Evolutionary conservation across 1,284 basidiomycete species (phyloP).

Genomic region (Amylostereum areolatum): DNA sequence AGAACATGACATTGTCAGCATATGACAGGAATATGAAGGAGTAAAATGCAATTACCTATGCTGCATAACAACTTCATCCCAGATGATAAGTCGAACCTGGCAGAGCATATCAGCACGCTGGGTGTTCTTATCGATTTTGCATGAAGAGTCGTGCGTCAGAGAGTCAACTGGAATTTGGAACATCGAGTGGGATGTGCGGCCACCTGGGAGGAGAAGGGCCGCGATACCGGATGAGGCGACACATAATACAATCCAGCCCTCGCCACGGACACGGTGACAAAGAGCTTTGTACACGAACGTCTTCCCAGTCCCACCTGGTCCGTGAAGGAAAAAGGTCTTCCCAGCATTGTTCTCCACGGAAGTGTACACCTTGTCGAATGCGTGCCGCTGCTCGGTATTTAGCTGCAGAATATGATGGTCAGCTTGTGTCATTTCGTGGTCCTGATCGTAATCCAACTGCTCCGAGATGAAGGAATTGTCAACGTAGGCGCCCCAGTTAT

Average conservation of each 20-base stretch:
- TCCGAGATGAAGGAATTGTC: conserved; percentile 32
- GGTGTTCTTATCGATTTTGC: conserved; percentile 22
- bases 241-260: conserved; percentile 30
- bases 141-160: conserved; percentile 13
- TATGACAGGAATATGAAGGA: too few relatives aligned
- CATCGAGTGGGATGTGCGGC: conserved; percentile 35
- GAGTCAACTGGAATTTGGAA: conserved; percentile 34
- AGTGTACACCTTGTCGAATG: conserved; percentile 26
- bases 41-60: conserved; percentile 10
- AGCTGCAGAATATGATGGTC: conserved; percentile 14
- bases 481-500: conserved; percentile 20
- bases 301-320: conserved; percentile 43
- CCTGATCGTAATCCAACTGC: conserved; percentile 27
- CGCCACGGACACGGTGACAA: conserved; percentile 21
- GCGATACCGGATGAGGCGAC: conserved; percentile 42
- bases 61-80: conserved; percentile 33
- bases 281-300: conserved; percentile 41
- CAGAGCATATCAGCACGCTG: conserved; percentile 21
- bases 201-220: conserved; percentile 32
- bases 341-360: conserved; percentile 23
- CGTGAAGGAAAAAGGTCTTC: conserved; percentile 36
- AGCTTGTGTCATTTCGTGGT: conserved; percentile 10
- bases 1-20: too few relatives aligned
- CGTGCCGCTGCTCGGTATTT: conserved; percentile 31
- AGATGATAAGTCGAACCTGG: conserved; percentile 24